Base-by-base conservation (phyloP, 2,329 filamentous ascomycete species). In the Scedosporium minutisporum region DNA sequence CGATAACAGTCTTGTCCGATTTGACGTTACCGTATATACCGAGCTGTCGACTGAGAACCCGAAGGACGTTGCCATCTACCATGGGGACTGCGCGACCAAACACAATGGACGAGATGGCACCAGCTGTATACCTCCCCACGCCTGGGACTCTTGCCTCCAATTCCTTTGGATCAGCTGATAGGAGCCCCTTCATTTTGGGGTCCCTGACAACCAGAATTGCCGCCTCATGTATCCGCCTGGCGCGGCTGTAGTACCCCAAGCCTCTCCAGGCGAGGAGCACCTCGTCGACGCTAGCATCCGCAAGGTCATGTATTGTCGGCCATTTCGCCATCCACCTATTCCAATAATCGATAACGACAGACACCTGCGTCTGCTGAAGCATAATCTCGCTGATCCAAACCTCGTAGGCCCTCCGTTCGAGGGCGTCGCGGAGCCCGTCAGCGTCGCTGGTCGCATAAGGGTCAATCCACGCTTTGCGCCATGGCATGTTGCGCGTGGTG, bases 301-400 rank as follows among this genome's bases (percentile, higher is more conserved):
- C 83, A 6, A 87, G 77, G 23, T 82, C 79, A 1, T 77, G 76
- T 3, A 87, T 78, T 0, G 82, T 84, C 0, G 84, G 83, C 83
- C 84, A 87, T 63, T 78, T 78, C 0, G 71, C 75, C 75, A 85
- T 85, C 85, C 85, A 87, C 1, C 76, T 76, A 33, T 80, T 83
- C 82, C 84, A 87, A 69, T 87, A 87, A 58, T 81, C 82, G 21
- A 86, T 81, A 0, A 87, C 85, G 6, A 80, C 81, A 2, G 81
- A 78, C 3, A 87, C 85, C 29, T 85, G 82, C 1, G 85, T 87
- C 72, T 87, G 85, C 70, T 87, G 85, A 10, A 87, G 77, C 85
- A 87, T 87, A 66, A 87, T 82, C 73, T 87, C 85, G 68, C 81
- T 84, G 68, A 87, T 85, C 82, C 84, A 87, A 57, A 87, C 84